phyloP scores from a whole-genome alignment of 768 basidiomycete species.

The Suillus tomentosus region DNA sequence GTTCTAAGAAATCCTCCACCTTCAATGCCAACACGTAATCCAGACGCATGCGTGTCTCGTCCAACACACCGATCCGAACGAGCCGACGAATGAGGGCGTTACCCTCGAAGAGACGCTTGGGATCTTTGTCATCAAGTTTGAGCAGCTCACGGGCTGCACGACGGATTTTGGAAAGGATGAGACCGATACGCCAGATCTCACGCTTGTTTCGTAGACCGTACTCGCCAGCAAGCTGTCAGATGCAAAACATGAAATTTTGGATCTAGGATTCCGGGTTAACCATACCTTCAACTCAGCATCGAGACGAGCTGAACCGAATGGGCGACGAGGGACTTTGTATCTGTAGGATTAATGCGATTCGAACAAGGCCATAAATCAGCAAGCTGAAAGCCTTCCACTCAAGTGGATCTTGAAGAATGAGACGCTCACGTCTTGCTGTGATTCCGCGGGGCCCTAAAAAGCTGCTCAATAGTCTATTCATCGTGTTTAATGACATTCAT shows the following conservation, averaged over 20 bases:
- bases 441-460: constrained; percentile 82
- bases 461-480: constrained; percentile 35
- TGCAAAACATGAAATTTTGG: constrained; percentile 11
- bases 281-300: constrained; percentile 97
- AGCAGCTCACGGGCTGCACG: constrained; percentile 99
- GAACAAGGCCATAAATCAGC: constrained; percentile 46
- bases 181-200: constrained; percentile 99
- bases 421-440: constrained; percentile 91
- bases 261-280: neutral
- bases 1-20: constrained; percentile 99
- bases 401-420: constrained; percentile 64
- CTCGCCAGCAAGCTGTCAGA: constrained; percentile 90
- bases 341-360: constrained; percentile 61
- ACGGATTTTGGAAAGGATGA: constrained; percentile 98
- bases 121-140: constrained; percentile 99
- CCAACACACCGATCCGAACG: constrained; percentile 99
- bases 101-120: constrained; percentile 99
- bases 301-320: constrained; percentile 97
- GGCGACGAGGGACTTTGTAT: constrained; percentile 98
- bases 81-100: constrained; percentile 95
- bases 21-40: constrained; percentile 99
- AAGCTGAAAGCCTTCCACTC: constrained; percentile 65
- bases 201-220: constrained; percentile 99
- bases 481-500: constrained; percentile 35
- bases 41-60: constrained; percentile 98